phyloP scores from a whole-genome alignment of 2,329 filamentous ascomycete species.

The Epichloe elymi region DNA sequence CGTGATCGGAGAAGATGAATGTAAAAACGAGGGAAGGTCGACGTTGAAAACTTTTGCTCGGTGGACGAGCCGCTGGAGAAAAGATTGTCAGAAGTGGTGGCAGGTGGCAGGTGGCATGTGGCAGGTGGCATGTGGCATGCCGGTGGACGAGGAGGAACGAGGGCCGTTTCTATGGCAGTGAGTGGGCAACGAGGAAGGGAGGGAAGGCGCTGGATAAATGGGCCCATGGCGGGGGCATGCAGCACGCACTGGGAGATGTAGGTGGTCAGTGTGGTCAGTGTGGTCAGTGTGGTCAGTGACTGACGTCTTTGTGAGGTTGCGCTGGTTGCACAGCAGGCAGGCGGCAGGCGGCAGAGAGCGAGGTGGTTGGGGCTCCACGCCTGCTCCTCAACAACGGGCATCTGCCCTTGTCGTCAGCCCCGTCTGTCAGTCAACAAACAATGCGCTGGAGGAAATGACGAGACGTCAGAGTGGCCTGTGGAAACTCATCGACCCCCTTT shows the following conservation, averaged over 20 bases:
- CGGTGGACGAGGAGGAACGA: not conserved
- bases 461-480: not conserved
- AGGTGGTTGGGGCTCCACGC: not conserved
- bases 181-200: not conserved
- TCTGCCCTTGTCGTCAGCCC: too few relatives aligned
- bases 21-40: not conserved
- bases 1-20: not conserved
- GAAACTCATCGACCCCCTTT: not conserved
- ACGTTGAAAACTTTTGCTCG: too few relatives aligned
- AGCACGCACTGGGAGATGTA: not conserved
- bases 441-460: not conserved
- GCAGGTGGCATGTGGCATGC: too few relatives aligned
- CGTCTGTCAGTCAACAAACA: too few relatives aligned
- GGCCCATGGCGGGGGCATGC: not conserved
- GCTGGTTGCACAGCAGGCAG: not conserved
- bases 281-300: too few relatives aligned
- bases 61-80: too few relatives aligned
- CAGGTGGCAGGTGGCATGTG: not conserved
- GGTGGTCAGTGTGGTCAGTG: too few relatives aligned
- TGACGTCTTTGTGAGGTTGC: not conserved
- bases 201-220: constrained; percentile 1
- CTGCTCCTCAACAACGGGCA: not conserved
- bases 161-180: not conserved
- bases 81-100: not conserved
- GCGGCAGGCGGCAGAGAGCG: not conserved